Percentiles rank a stretch among this genome's conserved stretches.
These are phyloP conservation scores for Metschnikowia santaceciliae DNA, from an alignment of 805 yeast genomes.

Conservation along the genomic window DNA sequence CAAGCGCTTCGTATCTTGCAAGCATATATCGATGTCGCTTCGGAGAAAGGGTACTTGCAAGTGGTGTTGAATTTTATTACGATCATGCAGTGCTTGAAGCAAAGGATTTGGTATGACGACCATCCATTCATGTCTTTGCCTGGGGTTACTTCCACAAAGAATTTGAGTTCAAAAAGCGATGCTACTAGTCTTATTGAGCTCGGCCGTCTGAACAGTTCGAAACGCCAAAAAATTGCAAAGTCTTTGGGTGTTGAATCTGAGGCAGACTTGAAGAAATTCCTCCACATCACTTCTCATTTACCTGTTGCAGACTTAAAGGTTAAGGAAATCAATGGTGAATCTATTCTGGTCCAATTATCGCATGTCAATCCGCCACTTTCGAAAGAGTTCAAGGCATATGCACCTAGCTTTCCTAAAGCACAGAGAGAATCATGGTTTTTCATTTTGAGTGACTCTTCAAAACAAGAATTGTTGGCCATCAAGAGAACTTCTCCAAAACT, in stretches of 20 bases:
- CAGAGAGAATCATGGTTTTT: conserved; percentile 95
- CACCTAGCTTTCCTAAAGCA: conserved; percentile 81
- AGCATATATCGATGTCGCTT: conserved; percentile 84
- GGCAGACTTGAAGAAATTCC: conserved; percentile 38
- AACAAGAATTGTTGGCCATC: conserved; percentile 55
- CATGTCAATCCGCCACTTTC: conserved; percentile 52
- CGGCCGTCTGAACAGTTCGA: conserved; percentile 39
- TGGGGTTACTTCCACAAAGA: conserved; percentile 27
- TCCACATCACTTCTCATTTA: conserved; percentile 48
- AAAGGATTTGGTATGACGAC: conserved; percentile 81
- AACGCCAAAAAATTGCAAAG: conserved; percentile 32
- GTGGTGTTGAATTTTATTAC: conserved; percentile 60
- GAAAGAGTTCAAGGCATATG: conserved; percentile 61
- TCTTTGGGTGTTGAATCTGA: conserved; percentile 34
- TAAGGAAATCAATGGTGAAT: conserved; percentile 31
- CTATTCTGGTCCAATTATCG: conserved; percentile 42
- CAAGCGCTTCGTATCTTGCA: conserved; percentile 92
- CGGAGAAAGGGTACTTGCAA: conserved; percentile 71
- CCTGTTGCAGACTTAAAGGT: conserved; percentile 55
- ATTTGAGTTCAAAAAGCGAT: background rate
- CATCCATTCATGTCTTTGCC: conserved; percentile 60
- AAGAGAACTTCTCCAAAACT: conserved; percentile 70
- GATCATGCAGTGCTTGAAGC: conserved; percentile 84
- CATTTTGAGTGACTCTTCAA: conserved; percentile 48
- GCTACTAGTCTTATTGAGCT: conserved; percentile 34